A percentile compares a stretch with the other conserved stretches of the same genome.
Evolutionary conservation across 768 basidiomycete species (phyloP).

Genomic region (Termitomyces sp.): DNA sequence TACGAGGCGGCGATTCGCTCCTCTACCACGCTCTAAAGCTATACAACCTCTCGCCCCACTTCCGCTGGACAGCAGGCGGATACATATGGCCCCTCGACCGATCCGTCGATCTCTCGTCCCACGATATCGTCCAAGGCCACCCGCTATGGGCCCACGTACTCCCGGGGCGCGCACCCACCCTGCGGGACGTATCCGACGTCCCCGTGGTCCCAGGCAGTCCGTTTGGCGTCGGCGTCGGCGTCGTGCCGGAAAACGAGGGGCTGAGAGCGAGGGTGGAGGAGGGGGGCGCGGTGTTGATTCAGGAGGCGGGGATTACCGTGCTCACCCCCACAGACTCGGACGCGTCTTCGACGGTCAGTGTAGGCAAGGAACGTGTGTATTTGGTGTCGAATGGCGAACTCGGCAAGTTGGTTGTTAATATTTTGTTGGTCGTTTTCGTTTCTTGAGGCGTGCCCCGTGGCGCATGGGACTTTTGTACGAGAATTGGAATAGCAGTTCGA

Average conservation of each 20-base stretch:
- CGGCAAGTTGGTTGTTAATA: conserved; percentile 72
- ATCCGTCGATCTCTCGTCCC: conserved; percentile 55
- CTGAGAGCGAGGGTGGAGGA: too few relatives aligned
- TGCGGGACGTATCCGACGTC: too few relatives aligned
- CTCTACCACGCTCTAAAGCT: conserved; percentile 73
- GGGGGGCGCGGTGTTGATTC: too few relatives aligned
- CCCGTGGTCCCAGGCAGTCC: conserved; percentile 17
- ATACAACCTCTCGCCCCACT: conserved; percentile 67
- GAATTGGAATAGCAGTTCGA: too few relatives aligned
- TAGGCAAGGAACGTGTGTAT: conserved; percentile 63
- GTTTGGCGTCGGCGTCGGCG: too few relatives aligned
- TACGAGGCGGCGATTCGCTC: conserved; percentile 17
- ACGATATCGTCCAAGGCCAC: conserved; percentile 25
- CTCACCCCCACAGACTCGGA: too few relatives aligned
- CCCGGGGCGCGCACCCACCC: too few relatives aligned
- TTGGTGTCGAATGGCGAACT: conserved; percentile 62
- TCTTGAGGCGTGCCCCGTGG: conserved; percentile 36
- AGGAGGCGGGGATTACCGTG: too few relatives aligned
- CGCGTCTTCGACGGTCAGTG: too few relatives aligned
- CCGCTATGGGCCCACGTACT: too few relatives aligned
- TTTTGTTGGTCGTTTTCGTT: conserved; percentile 63
- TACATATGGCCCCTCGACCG: conserved; percentile 77
- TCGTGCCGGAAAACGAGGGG: too few relatives aligned
- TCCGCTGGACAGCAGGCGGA: conserved; percentile 80
- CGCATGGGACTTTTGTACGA: too few relatives aligned